Evolutionary conservation across 192 early-diverging fungal species (phyloP), one percentile per base, ranked within the genome.

Genomic region (Diversispora epigaea): DNA sequence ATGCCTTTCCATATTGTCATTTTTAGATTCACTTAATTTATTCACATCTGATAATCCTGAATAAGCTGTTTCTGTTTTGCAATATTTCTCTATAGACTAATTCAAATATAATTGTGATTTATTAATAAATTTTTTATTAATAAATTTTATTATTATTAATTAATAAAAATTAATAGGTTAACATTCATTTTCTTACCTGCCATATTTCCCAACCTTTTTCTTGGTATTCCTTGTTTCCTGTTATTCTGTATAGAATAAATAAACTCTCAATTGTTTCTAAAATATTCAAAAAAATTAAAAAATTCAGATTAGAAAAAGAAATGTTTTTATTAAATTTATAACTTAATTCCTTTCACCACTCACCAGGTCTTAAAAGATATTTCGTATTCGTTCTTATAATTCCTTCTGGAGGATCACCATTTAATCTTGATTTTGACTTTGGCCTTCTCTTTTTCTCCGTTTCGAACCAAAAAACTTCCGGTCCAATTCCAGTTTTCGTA

Each of bases 191-290:
- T 9, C 22, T 67, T 79, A 82, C 81, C 78, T 69, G 61, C 80
- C 85, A 90, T 74, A 92, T 88, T 43, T 89, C 75, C 92, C 92
- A 93, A 44, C 85, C 91, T 62, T 86, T 84, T 52, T 91, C 90
- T 52, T 87, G 87, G 46, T 93, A 92, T 15, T 67, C 68, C 1
- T 78, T 80, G 58, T 93, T 84, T 0, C 90, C 89, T 6, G 92
- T 93, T n/a, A 87, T 76, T 25, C 91, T 85, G 73, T 91, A 92
- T 79, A 92, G 84, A 72, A 88, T 84, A 77, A 90, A 93, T 19
- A 92, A 72, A 49, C 87, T 89, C 74, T 93, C 92, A 22, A 93
- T 68, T 0, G 89, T 88, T 85, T 93, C 92, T 71, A 55, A 21
- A 63, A 22, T 46, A 11, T 12, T 22, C 6, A 62, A 68, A 71